Conservation (phyloP, 2,329 filamentous ascomycete genomes). For the Beauveria bassiana region DNA sequence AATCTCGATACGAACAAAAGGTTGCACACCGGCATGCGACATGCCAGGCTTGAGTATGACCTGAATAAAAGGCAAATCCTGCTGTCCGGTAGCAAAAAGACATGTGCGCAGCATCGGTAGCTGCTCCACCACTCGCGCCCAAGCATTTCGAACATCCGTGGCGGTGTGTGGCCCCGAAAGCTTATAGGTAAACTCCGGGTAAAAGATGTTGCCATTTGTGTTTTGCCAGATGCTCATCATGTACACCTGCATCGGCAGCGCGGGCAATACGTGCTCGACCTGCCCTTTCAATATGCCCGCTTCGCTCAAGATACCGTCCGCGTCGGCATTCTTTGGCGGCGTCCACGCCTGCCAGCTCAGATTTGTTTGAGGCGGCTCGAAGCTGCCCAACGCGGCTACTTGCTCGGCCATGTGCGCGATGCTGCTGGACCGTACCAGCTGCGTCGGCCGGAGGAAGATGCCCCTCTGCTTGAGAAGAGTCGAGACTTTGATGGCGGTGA, state of each 20-base stretch:
- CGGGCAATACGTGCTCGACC: conserved; percentile 55
- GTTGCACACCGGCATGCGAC: conserved; percentile 10
- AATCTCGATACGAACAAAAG: conserved; percentile 18
- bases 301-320: conserved; percentile 27
- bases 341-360: conserved; percentile 15
- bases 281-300: conserved; percentile 34
- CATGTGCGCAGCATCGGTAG: conserved; percentile 61
- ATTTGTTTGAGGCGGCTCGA: not conserved
- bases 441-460: conserved; percentile 58
- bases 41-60: conserved; percentile 35
- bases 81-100: conserved; percentile 47
- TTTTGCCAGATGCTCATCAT: conserved; percentile 73
- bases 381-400: not conserved
- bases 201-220: conserved; percentile 60
- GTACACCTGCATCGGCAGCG: conserved; percentile 70
- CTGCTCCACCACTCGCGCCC: conserved; percentile 48
- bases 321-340: conserved; percentile 30
- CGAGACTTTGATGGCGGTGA: conserved; percentile 79
- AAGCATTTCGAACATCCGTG: conserved; percentile 46
- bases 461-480: conserved; percentile 58
- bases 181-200: conserved; percentile 60
- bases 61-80: conserved; percentile 53
- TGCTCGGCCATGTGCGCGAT: conserved; percentile 53
- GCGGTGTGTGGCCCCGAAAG: conserved; percentile 33
- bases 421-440: conserved; percentile 60